Conservation (phyloP, 176 grass and related monocot genomes). For the Bothriochloa decipiens region DNA sequence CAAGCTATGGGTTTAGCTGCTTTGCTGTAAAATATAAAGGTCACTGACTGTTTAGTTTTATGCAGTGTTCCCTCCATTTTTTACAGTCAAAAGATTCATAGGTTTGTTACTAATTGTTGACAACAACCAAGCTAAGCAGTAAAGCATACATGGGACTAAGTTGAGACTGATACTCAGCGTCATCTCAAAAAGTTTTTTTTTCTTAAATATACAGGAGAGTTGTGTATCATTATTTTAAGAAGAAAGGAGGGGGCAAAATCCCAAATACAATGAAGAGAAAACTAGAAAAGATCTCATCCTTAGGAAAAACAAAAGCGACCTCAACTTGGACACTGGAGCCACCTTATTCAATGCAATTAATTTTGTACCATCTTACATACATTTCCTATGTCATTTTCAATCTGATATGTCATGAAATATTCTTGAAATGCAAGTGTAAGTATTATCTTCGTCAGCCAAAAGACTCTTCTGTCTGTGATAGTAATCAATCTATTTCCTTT, state of each 20-base stretch:
- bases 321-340: background rate
- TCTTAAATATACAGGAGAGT: background rate
- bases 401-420: background rate
- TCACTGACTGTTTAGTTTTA: constrained; percentile 18
- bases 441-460: background rate
- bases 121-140: background rate
- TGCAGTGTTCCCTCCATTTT: background rate
- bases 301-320: too few relatives aligned
- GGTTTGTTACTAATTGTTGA: background rate
- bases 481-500: too few relatives aligned
- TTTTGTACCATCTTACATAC: constrained; percentile 3
- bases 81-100: background rate
- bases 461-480: background rate
- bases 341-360: background rate
- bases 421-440: too few relatives aligned
- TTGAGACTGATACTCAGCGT: background rate
- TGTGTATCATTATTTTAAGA: background rate
- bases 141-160: constrained; percentile 2
- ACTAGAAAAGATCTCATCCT: background rate
- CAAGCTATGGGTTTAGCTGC: constrained; percentile 27
- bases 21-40: background rate
- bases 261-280: background rate
- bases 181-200: background rate
- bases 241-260: background rate
- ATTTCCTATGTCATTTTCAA: constrained; percentile 14